These are phyloP conservation scores for Maudiozyma barnettii DNA, from an alignment of 805 yeast species.

Conservation along the genomic window DNA sequence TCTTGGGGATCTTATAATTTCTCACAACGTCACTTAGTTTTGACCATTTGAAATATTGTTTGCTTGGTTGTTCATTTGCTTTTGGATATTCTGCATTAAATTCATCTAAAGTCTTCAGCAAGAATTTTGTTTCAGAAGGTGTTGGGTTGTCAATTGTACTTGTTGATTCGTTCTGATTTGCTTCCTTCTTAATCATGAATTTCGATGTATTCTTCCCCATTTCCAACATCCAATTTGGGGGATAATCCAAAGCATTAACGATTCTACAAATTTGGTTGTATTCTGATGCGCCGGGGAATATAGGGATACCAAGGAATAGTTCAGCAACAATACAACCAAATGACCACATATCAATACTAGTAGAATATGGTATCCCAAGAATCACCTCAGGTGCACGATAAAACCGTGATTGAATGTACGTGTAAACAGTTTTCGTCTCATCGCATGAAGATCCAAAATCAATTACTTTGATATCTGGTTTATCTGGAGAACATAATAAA, in stretches of 20 bases:
- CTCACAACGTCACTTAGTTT: conserved; percentile 63
- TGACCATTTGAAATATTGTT: conserved; percentile 65
- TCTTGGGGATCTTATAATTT: conserved; percentile 62
- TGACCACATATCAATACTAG: conserved; percentile 97
- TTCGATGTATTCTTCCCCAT: conserved; percentile 78
- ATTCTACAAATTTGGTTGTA: conserved; percentile 82
- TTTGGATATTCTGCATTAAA: conserved; percentile 29
- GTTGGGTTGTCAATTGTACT: neutral
- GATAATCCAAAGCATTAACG: conserved; percentile 70
- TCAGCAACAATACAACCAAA: conserved; percentile 90
- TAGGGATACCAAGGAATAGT: conserved; percentile 79
- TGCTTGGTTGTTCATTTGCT: conserved; percentile 61
- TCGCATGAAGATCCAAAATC: conserved; percentile 96
- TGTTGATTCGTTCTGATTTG: neutral
- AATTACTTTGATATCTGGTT: conserved; percentile 81
- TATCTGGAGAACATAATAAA: conserved; percentile 55
- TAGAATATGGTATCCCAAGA: conserved; percentile 82
- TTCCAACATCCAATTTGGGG: conserved; percentile 95
- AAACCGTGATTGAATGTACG: conserved; percentile 87
- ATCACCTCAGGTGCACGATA: conserved; percentile 94
- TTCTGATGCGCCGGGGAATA: conserved; percentile 92
- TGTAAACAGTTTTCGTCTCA: conserved; percentile 78
- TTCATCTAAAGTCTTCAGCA: conserved; percentile 41
- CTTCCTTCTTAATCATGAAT: conserved; percentile 34
- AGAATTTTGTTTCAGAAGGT: conserved; percentile 14